Base-by-base conservation (phyloP, 768 basidiomycete species). In the Lyophyllum atratum region DNA sequence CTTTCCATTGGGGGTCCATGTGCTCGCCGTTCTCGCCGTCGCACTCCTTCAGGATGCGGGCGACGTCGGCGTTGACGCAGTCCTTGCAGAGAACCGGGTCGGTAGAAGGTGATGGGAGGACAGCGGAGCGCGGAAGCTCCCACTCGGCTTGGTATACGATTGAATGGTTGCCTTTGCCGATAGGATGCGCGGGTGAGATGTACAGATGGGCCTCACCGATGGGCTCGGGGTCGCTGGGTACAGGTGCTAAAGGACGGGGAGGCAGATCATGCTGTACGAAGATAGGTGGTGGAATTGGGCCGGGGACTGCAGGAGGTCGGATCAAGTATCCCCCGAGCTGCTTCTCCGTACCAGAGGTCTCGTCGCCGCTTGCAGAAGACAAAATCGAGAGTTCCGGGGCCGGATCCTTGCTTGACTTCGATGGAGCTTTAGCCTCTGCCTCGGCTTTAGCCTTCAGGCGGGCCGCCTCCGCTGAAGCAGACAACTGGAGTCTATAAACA, bases 101-200 rank as follows among this genome's bases (percentile, higher is more conserved):
- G 19, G 28, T 50, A 2, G 49, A 47, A 0, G 47, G 34, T 4
- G 57, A 45, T 2, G 56, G 54, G n/a, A 55, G 10, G 46, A 60
- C 21, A 10, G 51, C 40, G 22, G 59, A 45, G 28, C 62, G 57
- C 1, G 62, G 59, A 7, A 64, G 54, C 52, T 60, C 62, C 73
- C 79, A 79, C 52, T 83, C 80, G 6, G 76, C 82, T 39, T 72
- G 63, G 61, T 82, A 80, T 0, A 84, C 81, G 31, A 68, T 45
- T 0, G 86, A 86, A 62, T 87, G 86, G 61, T 82, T 62, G 0
- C 86, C 85, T 0, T 14, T 0, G 4, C 84, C 85, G 7, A 76
- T 58, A 19, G 19, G 45, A 31, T 74, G 62, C 0, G 42, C 34
- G 0, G 76, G 74, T 1, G 75, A 74, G 50, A 87, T 58, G 53